Evolutionary conservation across 805 yeast species (phyloP).

Genomic region (Blastobotrys peoriensis): DNA sequence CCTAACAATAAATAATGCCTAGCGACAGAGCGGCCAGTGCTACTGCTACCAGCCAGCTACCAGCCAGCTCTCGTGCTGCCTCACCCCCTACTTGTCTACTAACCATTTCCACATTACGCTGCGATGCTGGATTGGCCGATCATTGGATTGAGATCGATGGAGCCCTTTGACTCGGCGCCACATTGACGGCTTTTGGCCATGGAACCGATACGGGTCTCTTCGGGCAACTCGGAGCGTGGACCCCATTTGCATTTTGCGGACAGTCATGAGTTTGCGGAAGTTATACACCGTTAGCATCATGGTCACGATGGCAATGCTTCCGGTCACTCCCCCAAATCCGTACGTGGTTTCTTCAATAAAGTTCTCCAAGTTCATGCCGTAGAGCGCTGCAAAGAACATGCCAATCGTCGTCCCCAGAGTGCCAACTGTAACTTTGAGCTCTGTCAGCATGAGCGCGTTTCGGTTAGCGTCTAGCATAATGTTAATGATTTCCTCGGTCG

Average conservation of each 20-base stretch:
- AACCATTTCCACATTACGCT: constrained; percentile 20
- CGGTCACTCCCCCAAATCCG: constrained; percentile 61
- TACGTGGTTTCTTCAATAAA: constrained; percentile 74
- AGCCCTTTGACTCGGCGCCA: no score
- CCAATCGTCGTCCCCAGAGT: constrained; percentile 84
- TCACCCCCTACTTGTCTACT: constrained; percentile 13
- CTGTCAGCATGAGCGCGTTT: constrained; percentile 82
- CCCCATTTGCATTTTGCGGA: constrained; percentile 70
- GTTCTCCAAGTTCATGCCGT: constrained; percentile 94
- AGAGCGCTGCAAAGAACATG: constrained; percentile 77
- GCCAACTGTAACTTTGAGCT: constrained; percentile 73
- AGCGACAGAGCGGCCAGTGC: constrained; percentile 5
- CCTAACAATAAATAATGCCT: constrained; percentile 4
- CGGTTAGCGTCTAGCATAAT: constrained; percentile 88
- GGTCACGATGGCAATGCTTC: constrained; percentile 43
- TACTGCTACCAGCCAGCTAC: no score
- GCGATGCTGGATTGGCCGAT: no score
- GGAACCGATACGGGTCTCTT: not conserved
- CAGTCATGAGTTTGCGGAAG: constrained; percentile 48
- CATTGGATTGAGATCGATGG: no score
- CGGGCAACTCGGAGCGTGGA: not conserved
- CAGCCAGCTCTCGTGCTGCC: no score
- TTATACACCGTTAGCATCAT: constrained; percentile 47
- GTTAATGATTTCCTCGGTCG: constrained; percentile 89
- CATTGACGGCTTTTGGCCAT: not conserved